phyloP scores from a whole-genome alignment of 768 basidiomycete species.

The Albatrellus ellisii region DNA sequence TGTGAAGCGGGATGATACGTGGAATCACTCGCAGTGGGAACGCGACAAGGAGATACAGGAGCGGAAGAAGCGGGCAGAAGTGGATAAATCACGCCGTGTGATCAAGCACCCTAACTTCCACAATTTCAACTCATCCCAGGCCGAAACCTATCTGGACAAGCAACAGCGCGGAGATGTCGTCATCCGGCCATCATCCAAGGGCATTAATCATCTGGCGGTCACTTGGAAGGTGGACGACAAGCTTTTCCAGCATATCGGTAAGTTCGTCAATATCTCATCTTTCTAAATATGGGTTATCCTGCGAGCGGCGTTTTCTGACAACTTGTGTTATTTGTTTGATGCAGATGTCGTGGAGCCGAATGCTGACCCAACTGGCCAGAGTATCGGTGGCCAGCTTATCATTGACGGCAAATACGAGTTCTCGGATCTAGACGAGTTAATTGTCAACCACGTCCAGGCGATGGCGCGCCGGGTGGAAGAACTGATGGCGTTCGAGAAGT shows the following conservation, averaged over 20 bases:
- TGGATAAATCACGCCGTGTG: conserved; percentile 65
- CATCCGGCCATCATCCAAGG: conserved; percentile 92
- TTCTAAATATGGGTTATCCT: no score
- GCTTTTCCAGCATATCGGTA: conserved; percentile 93
- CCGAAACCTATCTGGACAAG: conserved; percentile 79
- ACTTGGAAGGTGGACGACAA: conserved; percentile 99
- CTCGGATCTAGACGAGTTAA: conserved; percentile 90
- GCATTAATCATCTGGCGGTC: conserved; percentile 83
- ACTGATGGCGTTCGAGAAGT: conserved; percentile 91
- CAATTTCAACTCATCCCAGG: conserved; percentile 82
- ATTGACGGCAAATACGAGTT: conserved; percentile 74
- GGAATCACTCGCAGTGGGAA: conserved; percentile 52
- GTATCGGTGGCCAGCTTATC: conserved; percentile 46
- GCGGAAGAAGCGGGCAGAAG: conserved; percentile 78
- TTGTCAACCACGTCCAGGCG: conserved; percentile 92
- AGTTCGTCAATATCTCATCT: conserved; percentile 16
- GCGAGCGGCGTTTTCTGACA: background rate
- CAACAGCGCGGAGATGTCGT: conserved; percentile 94
- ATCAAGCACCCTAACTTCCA: conserved; percentile 99
- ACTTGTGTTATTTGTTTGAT: conserved; percentile 4
- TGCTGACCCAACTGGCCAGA: conserved; percentile 58
- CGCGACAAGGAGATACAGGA: conserved; percentile 61
- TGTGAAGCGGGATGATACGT: conserved; percentile 43
- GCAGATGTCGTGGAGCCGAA: conserved; percentile 65
- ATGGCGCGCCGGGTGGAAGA: conserved; percentile 91